phyloP scores from a whole-genome alignment of 2,329 filamentous ascomycete genomes.

The Endoconidiophora polonica region DNA sequence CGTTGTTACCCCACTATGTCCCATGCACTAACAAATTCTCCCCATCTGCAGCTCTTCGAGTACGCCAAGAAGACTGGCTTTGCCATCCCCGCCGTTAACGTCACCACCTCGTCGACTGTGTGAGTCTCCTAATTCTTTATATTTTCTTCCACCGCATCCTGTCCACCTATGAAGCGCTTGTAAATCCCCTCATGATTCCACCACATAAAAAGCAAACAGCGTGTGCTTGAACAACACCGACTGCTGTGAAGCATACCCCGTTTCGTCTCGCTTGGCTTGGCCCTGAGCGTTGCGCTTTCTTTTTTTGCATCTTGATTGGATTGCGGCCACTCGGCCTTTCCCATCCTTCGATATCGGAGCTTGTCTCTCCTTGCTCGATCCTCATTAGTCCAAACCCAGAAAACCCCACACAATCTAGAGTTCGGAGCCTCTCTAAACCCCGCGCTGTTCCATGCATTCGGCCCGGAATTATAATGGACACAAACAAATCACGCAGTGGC shows the following conservation, averaged over 20 bases:
- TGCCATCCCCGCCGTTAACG: constrained; percentile 82
- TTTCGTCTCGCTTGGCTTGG: no score
- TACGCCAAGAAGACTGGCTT: constrained; percentile 78
- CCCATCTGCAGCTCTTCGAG: constrained; percentile 48
- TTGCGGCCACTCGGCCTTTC: no score
- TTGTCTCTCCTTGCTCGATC: background rate
- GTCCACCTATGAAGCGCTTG: no score
- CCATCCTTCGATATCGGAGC: constrained; percentile 5
- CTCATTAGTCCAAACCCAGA: no score
- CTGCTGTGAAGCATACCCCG: no score
- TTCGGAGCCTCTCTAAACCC: no score
- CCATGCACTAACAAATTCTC: background rate
- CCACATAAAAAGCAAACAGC: no score
- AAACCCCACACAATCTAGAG: no score
- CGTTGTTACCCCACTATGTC: no score
- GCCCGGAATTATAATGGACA: background rate
- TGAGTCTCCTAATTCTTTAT: constrained; percentile 2
- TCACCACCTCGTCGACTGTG: constrained; percentile 68
- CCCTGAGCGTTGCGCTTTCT: background rate
- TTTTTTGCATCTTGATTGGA: background rate
- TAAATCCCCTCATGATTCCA: no score
- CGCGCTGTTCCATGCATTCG: background rate
- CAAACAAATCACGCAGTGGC: no score
- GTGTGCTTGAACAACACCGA: no score
- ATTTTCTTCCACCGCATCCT: background rate